Evolutionary conservation across 306 rosid species (phyloP), one percentile per base, ranked within the genome.

Genomic region (Oemleria cerasiformis): DNA sequence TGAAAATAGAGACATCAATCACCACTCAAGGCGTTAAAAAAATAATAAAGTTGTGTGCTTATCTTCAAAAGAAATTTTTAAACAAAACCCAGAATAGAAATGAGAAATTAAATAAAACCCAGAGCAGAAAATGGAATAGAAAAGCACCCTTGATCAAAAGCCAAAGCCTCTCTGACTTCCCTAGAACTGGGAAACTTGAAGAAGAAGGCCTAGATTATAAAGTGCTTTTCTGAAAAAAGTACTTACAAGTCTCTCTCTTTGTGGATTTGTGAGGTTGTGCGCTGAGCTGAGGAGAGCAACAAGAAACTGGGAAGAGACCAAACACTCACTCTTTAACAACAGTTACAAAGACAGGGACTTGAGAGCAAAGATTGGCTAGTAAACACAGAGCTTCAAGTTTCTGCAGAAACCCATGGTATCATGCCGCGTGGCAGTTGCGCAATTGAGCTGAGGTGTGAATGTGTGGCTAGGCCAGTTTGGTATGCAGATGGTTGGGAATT

Each of bases 361-460:
- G 74, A 57, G 74, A 57, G 74, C 53, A 70, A 15, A 25, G 73
- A 70, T 70, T 70, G 65, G 54, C 54, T 70, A 45, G 65, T 70
- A 25, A 56, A 25, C 8, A 23, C 0, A 21, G 34, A 70, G 55
- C 74, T 43, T 16, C 55, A 15, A 14, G 6, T 23, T 56, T 43
- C 36, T 57, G 57, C 65, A 70, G 74, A 20, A 5, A 45, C 74
- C 30, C 38, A 38, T 70, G 55, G 17, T 11, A 70, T 4, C 19
- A 14, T 4, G 25, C 62, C 75, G 84, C 73, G 85, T 87, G 91
- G 78, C 84, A 44, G 59, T 1, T 21, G 16, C 25, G 20, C 8
- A 78, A n/a, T 21, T 47, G 82, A 13, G 74, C 15, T 17, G 60
- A 5, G 63, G 9, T 50, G 54, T 41, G 39, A 20, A 56, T 61